Percentiles rank a stretch among this genome's conserved stretches.
Conservation (phyloP, 176 grass and related monocot genomes). For the Musa schizocarpa region DNA sequence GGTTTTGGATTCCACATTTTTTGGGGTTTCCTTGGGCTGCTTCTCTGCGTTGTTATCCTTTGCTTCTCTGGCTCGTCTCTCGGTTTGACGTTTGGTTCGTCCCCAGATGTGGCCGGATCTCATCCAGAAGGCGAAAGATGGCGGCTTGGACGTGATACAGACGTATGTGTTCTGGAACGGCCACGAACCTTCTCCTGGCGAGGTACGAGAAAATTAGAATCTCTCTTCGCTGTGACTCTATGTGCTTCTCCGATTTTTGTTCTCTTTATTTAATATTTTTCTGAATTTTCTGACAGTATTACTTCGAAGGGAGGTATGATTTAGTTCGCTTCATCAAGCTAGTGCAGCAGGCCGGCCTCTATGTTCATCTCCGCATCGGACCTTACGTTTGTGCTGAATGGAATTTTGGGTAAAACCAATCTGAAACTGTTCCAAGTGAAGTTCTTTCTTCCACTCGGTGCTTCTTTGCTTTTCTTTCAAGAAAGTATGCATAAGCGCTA, state of each 20-base stretch:
- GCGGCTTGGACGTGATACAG: slow-evolving; percentile 95
- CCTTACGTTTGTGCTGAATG: slow-evolving; percentile 96
- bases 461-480: not conserved
- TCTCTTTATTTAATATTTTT: slow-evolving; percentile 23
- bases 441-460: not conserved
- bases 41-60: slow-evolving; percentile 1
- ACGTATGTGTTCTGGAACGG: slow-evolving; percentile 99
- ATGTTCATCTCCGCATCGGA: slow-evolving; percentile 92
- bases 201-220: slow-evolving; percentile 36
- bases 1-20: not conserved
- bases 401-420: slow-evolving; percentile 77
- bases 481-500: not conserved
- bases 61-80: not conserved
- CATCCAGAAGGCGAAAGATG: slow-evolving; percentile 96
- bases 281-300: slow-evolving; percentile 54
- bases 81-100: not conserved
- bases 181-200: slow-evolving; percentile 78
- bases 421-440: too few relatives aligned
- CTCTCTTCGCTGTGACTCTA: not conserved
- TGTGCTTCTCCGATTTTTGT: not conserved
- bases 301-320: slow-evolving; percentile 92
- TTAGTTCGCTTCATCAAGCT: slow-evolving; percentile 86
- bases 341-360: slow-evolving; percentile 78
- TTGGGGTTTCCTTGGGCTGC: not conserved
- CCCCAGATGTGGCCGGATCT: slow-evolving; percentile 98